A percentile compares a stretch with the other conserved stretches of the same genome.
Conservation (phyloP, 208 protist species). For the Trypanosoma cruzi region DNA sequence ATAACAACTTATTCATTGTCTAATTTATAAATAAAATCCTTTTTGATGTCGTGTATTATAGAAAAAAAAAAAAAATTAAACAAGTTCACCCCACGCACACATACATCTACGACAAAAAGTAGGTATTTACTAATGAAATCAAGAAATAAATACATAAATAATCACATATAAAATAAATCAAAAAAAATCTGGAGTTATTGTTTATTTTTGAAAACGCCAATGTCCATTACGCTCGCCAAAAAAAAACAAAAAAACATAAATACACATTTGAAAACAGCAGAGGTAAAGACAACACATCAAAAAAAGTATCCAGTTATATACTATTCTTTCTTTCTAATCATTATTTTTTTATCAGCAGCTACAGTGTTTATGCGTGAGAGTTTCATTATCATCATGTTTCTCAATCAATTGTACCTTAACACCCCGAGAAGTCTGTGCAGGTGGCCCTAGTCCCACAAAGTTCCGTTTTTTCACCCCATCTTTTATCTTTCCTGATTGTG, state of each 20-base stretch:
- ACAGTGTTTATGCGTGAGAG: neutral
- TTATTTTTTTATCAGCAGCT: too few relatives aligned
- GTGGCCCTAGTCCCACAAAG: neutral
- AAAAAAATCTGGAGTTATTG: too few relatives aligned
- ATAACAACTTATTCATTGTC: slow-evolving; percentile 11
- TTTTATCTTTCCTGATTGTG: neutral
- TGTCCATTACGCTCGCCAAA: too few relatives aligned
- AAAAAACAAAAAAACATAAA: too few relatives aligned
- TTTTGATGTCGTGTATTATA: too few relatives aligned
- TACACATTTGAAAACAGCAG: too few relatives aligned
- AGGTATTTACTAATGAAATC: too few relatives aligned
- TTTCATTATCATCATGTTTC: neutral
- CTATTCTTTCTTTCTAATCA: neutral
- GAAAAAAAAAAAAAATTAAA: neutral
- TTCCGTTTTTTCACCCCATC: slow-evolving; percentile 6
- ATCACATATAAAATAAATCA: too few relatives aligned
- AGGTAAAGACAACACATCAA: neutral
- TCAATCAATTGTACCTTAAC: slow-evolving; percentile 14
- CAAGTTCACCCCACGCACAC: too few relatives aligned
- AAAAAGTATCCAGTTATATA: neutral
- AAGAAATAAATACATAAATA: too few relatives aligned
- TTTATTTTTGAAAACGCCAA: too few relatives aligned
- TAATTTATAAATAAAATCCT: slow-evolving; percentile 12
- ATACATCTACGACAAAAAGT: too few relatives aligned
- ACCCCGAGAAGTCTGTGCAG: slow-evolving; percentile 1